phyloP scores from a whole-genome alignment of 176 grass and related monocot genomes.

The Pharus latifolius region DNA sequence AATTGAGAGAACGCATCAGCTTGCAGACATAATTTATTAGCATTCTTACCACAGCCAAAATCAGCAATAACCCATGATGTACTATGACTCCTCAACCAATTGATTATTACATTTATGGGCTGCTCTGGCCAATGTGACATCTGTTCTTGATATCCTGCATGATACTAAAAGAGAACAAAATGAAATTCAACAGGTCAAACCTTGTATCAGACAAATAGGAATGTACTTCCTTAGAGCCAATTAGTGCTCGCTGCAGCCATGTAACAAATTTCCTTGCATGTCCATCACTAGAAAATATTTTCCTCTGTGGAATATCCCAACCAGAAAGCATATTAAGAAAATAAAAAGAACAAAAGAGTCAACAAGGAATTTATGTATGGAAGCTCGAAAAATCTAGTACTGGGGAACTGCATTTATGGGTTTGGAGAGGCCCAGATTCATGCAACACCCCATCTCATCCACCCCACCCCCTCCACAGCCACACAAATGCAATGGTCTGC shows the following conservation, averaged over 20 bases:
- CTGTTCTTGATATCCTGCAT: constrained; percentile 92
- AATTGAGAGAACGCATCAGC: background rate
- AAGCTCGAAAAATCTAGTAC: background rate
- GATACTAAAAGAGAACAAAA: constrained; percentile 65
- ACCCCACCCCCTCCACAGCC: too few species aligned
- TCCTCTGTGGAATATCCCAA: background rate
- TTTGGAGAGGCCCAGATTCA: background rate
- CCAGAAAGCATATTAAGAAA: background rate
- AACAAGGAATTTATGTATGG: background rate
- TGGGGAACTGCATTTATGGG: background rate
- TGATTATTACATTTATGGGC: constrained; percentile 78
- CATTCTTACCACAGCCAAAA: constrained; percentile 89
- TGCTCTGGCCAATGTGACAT: constrained; percentile 92
- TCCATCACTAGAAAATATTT: background rate
- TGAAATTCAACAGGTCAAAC: constrained; percentile 20
- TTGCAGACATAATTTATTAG: background rate
- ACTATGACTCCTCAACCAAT: constrained; percentile 67
- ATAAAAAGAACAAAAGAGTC: background rate
- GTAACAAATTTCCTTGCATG: background rate
- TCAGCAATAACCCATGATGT: constrained; percentile 75
- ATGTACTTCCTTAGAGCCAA: background rate
- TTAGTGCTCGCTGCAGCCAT: background rate
- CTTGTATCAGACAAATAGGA: background rate
- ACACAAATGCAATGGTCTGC: too few species aligned
- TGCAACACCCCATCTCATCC: background rate